Evolutionary conservation across 345 rosid genomes (phyloP).

Genomic region (Dovyalis caffra): DNA sequence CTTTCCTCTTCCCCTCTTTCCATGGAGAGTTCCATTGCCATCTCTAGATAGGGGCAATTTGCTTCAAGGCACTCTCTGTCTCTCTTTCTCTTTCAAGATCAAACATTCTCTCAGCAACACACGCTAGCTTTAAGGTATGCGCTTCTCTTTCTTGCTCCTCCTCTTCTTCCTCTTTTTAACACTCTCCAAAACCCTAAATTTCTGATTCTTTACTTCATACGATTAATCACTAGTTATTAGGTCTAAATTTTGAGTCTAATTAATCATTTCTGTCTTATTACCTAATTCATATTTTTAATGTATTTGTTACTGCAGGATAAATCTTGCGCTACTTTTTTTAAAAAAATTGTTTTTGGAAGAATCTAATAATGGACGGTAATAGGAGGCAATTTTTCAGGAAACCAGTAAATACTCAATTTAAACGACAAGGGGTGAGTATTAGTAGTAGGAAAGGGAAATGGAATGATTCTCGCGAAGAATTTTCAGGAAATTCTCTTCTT

Average conservation of each 20-base stretch:
- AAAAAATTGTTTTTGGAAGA: too few relatives aligned
- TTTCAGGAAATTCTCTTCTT: conserved; percentile 29
- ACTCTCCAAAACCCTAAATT: not conserved
- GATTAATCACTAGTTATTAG: not conserved
- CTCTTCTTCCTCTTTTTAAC: not conserved
- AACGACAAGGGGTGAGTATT: conserved; percentile 33
- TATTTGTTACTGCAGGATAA: conserved; percentile 14
- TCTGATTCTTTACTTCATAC: not conserved
- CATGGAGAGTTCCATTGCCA: not conserved
- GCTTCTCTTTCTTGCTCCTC: not conserved
- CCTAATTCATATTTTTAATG: not conserved
- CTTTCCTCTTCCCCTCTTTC: too few relatives aligned
- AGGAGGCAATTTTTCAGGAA: conserved; percentile 44
- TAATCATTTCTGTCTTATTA: not conserved
- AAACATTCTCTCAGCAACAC: not conserved
- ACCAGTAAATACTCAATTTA: conserved; percentile 35
- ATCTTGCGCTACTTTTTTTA: too few relatives aligned
- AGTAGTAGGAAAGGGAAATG: conserved; percentile 31
- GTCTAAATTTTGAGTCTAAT: not conserved
- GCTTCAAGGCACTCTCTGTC: not conserved
- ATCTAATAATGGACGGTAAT: conserved; percentile 52
- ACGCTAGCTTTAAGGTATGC: not conserved
- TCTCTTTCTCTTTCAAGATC: not conserved
- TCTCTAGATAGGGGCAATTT: not conserved
- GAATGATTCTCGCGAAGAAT: conserved; percentile 33